A percentile compares a stretch with the other conserved stretches of the same genome.
Conservation (phyloP, 2,329 filamentous ascomycete species). For the Sporothrix sp. region DNA sequence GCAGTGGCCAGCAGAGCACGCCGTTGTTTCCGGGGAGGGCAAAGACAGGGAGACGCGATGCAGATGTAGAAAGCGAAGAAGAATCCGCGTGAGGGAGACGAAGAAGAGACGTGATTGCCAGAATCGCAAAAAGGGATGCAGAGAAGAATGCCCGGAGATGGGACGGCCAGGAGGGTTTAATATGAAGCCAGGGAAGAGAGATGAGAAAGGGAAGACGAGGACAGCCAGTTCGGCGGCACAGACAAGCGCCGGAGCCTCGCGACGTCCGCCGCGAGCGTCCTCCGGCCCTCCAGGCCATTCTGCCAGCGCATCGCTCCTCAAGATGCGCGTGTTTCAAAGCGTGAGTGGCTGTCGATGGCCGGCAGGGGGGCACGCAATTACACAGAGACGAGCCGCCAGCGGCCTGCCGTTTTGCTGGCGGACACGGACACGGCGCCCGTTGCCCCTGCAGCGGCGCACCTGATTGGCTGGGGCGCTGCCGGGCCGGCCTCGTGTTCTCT, state of each 20-base stretch:
- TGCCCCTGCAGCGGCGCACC: too few species aligned
- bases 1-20: constrained; percentile 14
- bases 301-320: constrained; percentile 19
- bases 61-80: constrained; percentile 2
- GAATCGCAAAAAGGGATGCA: constrained; percentile 3
- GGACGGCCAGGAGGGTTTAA: constrained; percentile 7
- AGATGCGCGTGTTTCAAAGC: constrained; percentile 16
- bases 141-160: neutral
- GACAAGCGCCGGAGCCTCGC: too few species aligned
- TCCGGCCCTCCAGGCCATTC: too few species aligned
- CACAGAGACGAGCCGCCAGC: neutral
- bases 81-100: neutral
- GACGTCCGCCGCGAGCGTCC: too few species aligned
- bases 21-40: neutral
- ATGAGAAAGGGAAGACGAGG: neutral
- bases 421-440: too few species aligned
- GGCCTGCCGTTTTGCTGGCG: too few species aligned
- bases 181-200: neutral
- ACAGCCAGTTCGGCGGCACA: too few species aligned
- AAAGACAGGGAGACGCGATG: constrained; percentile 1
- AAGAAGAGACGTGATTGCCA: neutral
- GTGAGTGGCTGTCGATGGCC: constrained; percentile 19
- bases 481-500: too few species aligned
- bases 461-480: too few species aligned
- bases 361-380: neutral